Percentiles rank a stretch among this genome's conserved stretches.
phyloP scores from a whole-genome alignment of 176 grass and related monocot genomes.

The Avena sativa region DNA sequence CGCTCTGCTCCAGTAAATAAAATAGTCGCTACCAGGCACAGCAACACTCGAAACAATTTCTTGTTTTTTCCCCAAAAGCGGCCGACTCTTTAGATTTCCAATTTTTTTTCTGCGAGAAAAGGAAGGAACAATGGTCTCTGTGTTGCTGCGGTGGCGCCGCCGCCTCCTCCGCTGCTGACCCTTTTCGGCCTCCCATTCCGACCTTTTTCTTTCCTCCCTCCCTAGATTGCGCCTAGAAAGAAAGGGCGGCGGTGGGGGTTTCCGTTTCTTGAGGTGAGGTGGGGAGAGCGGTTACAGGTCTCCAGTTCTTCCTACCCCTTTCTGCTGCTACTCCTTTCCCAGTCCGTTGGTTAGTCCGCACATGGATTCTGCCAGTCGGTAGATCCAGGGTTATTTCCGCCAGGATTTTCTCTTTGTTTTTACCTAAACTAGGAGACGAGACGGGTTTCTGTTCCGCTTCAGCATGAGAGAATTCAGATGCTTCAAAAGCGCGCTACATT shows the following conservation, averaged over 20 bases:
- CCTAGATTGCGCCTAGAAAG: background rate
- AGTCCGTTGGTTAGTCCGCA: too few species aligned
- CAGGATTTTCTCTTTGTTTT: too few species aligned
- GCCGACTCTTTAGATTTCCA: background rate
- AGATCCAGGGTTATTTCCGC: too few species aligned
- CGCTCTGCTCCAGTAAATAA: background rate
- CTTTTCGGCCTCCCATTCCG: background rate
- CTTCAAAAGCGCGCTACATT: too few species aligned
- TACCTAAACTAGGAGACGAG: too few species aligned
- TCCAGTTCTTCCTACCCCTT: background rate
- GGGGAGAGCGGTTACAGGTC: background rate
- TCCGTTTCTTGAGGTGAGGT: conserved; percentile 8
- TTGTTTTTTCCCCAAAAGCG: conserved; percentile 17
- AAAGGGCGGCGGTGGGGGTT: background rate
- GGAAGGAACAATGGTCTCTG: background rate
- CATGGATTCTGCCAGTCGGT: too few species aligned
- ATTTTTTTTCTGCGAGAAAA: background rate
- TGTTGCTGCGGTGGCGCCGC: background rate
- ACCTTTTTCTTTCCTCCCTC: background rate
- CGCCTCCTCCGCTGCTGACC: background rate
- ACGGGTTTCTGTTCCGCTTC: too few species aligned
- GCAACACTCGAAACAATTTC: too few species aligned
- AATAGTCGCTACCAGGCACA: background rate
- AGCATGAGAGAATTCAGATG: too few species aligned
- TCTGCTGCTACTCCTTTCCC: too few species aligned